Base-by-base conservation (phyloP, 257 asterid genomes). In the Coffea eugenioides region DNA sequence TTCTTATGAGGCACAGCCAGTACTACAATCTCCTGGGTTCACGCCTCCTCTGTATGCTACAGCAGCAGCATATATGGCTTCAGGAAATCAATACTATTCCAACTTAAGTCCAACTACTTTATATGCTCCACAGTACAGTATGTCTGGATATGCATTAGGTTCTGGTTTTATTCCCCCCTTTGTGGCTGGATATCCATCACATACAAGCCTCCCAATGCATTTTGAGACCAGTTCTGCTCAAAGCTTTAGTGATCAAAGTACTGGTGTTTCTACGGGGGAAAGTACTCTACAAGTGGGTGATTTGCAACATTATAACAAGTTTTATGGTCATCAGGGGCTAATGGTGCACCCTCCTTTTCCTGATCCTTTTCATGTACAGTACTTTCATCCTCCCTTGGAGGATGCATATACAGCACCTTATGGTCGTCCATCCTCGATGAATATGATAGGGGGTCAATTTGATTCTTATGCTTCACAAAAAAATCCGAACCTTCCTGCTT, bases 311-410 rank as follows among this genome's bases (percentile, higher is more conserved):
- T n/a, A 86, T 78, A 85, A 90, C 86, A 88, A 89, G 88, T 88
- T 89, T 83, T 89, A 88, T 77, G 88, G 94, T 81, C 90, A 90
- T 80, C 91, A 85, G 64, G 97, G 96, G 77, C 84, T 86, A 48
- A 69, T 90, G 77, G 74, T 90, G 88, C 94, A 90, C 52, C 90
- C 96, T 69, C 75, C 88, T 65, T 85, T 88, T 76, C 88, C 88
- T 11, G 94, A 91, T 85, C 92, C 93, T 85, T 85, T 86, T 80
- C 87, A 92, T 65, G 74, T 94, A 88, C 98, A 86, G 84, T 94
- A 91, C 85, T 87, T 91, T 75, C 97, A 91, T 71, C 92, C 86
- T 62, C 87, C 87, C 76, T 41, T 85, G 84, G 94, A 86, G 81
- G 91, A 91, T 84, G 86, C 91, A 15, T 88, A 90, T 83, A 85